Evolutionary conservation across 2,329 filamentous ascomycete genomes (phyloP), one percentile per base, ranked within the genome.

Genomic region (Epichloe gansuensis): DNA sequence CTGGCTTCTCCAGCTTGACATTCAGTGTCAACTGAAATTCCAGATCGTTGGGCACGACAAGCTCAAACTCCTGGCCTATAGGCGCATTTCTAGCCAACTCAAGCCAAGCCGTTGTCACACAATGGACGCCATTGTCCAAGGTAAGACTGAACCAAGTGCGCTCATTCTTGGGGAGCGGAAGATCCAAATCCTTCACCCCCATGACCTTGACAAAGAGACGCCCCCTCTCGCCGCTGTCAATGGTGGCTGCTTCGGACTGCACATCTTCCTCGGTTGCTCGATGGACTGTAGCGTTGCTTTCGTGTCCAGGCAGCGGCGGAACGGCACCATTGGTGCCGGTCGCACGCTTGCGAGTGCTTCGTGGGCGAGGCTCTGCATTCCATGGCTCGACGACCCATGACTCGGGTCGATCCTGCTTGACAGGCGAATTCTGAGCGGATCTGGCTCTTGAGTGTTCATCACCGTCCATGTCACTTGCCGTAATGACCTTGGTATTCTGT

Each of bases 191-290:
- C 67, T 97, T 97, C 57, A 97, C 89, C 44, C 91, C 90, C 67
- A 97, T 85, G n/a, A 98, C 93, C 73, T 98, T 98, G 58, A 98
- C 90, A 61, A 98, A 98, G 2, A 98, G 76, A 55, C 93, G 78
- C 9, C 93, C 93, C 59, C 93, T 77, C 69, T 98, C 93, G 53
- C 84, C 84, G 50, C 82, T 88, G 53, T 96, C 90, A 51, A 88
- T 85, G 9, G 79, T 78, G 5, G 74, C 69, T 42, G 73, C 66
- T 53, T 85, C 77, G 4, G 74, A 71, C 27, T 71, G 68, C 21
- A 74, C 66, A 47, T 88, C 85, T 55, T 85, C 81, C 62, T 95
- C 89, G 3, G 78, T 73, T 17, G 89, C 76, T 5, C 82, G 76
- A 50, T 79, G 80, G 4, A 89, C 68, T 15, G 78, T 72, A 3